Evolutionary conservation across 78 protist genomes (phyloP).

Genomic region (Dictyostelium capitatum): DNA sequence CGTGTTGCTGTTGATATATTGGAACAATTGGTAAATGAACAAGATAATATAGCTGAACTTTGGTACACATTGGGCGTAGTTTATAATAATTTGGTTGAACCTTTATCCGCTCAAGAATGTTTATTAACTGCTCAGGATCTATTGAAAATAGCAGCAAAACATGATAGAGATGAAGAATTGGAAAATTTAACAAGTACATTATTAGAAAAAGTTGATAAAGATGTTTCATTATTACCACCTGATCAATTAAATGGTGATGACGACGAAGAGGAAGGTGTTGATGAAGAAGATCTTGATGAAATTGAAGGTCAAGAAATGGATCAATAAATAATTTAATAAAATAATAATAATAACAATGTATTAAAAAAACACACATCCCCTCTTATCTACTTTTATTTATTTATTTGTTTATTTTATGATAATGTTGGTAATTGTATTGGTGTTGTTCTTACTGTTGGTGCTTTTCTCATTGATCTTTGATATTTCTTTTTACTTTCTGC

Average conservation of each 20-base stretch:
- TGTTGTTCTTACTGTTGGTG: not conserved
- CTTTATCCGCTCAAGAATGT: constrained; percentile 67
- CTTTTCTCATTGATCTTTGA: constrained; percentile 33
- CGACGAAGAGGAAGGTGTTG: not conserved
- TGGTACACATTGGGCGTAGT: constrained; percentile 65
- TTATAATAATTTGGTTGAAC: constrained; percentile 32
- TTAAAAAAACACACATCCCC: not conserved
- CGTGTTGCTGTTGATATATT: constrained; percentile 61
- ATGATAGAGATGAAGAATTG: constrained; percentile 14
- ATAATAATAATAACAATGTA: not conserved
- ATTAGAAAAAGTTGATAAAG: not conserved
- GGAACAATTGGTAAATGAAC: constrained; percentile 65
- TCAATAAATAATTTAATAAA: not conserved
- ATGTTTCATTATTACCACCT: constrained; percentile 31
- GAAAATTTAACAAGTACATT: constrained; percentile 12
- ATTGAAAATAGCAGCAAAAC: constrained; percentile 1
- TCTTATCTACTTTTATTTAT: too few relatives aligned
- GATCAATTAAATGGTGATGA: constrained; percentile 5
- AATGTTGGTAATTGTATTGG: too few relatives aligned
- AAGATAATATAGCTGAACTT: constrained; percentile 83
- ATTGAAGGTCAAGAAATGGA: constrained; percentile 13
- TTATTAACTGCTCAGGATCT: constrained; percentile 24
- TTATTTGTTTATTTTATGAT: not conserved
- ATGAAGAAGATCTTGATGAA: constrained; percentile 7
- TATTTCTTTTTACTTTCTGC: constrained; percentile 27